These are phyloP conservation scores for Globisporangium canariense DNA, from an alignment of 352 stramenopile genomes.

Conservation along the genomic window DNA sequence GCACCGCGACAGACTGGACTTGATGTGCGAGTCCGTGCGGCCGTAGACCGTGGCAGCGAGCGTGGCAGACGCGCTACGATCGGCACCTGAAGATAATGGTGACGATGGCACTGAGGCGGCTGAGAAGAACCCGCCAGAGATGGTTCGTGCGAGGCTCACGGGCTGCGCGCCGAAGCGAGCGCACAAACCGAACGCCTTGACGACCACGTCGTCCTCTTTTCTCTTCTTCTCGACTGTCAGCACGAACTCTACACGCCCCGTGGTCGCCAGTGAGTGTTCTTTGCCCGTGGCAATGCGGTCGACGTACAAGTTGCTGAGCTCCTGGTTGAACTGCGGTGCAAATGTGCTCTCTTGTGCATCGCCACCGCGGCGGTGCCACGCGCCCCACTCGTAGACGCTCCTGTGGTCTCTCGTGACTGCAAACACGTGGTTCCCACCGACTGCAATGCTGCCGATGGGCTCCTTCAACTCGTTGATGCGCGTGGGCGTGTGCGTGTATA, in stretches of 20 bases:
- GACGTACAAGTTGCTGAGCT: conserved; percentile 43
- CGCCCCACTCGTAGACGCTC: conserved; percentile 67
- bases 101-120: conserved; percentile 12
- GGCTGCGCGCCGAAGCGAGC: conserved; percentile 52
- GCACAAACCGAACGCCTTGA: conserved; percentile 41
- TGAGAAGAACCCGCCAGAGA: conserved; percentile 33
- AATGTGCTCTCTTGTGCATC: conserved; percentile 58
- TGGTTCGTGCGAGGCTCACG: conserved; percentile 31
- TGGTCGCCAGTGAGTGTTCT: conserved; percentile 58
- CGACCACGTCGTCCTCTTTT: conserved; percentile 17
- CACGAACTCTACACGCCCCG: conserved; percentile 42
- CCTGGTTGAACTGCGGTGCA: conserved; percentile 36
- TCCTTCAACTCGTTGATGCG: conserved; percentile 59
- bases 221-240: conserved; percentile 34
- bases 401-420: conserved; percentile 42
- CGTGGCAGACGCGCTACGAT: conserved; percentile 16
- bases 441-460: conserved; percentile 41
- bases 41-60: conserved; percentile 40
- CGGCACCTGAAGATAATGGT: neutral
- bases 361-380: conserved; percentile 46
- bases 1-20: conserved; percentile 35
- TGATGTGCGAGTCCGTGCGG: conserved; percentile 44
- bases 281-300: conserved; percentile 49
- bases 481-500: conserved; percentile 64
- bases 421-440: conserved; percentile 72